Conservation (phyloP, 1,284 basidiomycete species). For the Phaffia rhodozyma region DNA sequence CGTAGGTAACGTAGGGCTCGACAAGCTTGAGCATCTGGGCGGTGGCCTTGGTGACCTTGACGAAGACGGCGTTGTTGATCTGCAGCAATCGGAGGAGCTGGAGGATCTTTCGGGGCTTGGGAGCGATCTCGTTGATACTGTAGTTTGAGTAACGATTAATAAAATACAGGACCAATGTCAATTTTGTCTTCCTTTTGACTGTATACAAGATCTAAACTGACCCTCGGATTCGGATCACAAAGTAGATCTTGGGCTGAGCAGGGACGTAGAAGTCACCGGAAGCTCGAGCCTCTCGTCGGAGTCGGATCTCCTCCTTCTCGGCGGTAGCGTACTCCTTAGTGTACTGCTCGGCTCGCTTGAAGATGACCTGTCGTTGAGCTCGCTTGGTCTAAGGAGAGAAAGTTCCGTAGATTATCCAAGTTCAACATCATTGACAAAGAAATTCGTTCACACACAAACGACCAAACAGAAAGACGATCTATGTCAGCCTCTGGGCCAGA, state of each 20-base stretch:
- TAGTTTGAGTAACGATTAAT: neutral
- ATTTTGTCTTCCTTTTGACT: neutral
- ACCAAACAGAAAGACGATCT: too few species aligned
- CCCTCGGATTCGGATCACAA: slow-evolving; percentile 92
- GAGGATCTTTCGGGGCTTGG: slow-evolving; percentile 97
- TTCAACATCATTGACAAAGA: too few species aligned
- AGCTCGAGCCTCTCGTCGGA: slow-evolving; percentile 84
- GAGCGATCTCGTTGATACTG: slow-evolving; percentile 99
- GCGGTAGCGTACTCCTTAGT: slow-evolving; percentile 87
- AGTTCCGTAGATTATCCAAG: too few species aligned
- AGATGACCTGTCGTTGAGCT: slow-evolving; percentile 90
- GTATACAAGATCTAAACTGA: slow-evolving; percentile 37
- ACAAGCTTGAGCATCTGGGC: slow-evolving; percentile 96
- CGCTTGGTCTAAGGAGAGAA: slow-evolving; percentile 52
- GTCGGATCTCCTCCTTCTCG: slow-evolving; percentile 92
- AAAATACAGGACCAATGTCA: neutral
- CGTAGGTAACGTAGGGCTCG: slow-evolving; percentile 94
- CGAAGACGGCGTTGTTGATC: slow-evolving; percentile 99
- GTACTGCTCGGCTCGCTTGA: slow-evolving; percentile 97
- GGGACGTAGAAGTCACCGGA: slow-evolving; percentile 95
- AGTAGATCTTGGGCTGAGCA: slow-evolving; percentile 92
- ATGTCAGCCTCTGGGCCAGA: slow-evolving; percentile 26
- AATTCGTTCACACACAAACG: too few species aligned
- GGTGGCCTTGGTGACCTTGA: slow-evolving; percentile 92
- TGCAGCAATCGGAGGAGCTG: slow-evolving; percentile 96